Percentiles rank a stretch among this genome's conserved stretches.
These are phyloP conservation scores for Viola pubescens DNA, from an alignment of 441 rosid genomes.

Conservation along the genomic window DNA sequence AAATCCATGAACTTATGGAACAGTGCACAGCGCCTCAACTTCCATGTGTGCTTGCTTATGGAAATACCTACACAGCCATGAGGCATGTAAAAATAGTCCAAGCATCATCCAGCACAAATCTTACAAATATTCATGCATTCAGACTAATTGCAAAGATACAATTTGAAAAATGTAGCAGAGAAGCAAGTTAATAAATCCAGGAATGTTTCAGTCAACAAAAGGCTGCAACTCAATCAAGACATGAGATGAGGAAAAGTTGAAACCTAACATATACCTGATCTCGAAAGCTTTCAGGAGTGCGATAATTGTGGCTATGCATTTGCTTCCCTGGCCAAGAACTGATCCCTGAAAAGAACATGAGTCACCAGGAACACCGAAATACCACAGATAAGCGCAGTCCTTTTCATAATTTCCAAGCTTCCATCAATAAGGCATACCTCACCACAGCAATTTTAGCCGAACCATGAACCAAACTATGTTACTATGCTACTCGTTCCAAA, in stretches of 20 bases:
- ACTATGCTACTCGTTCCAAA: background rate
- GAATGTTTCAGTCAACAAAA: no score
- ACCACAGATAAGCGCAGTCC: background rate
- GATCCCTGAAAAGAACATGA: conserved; percentile 38
- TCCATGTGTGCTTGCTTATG: background rate
- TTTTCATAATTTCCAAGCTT: background rate
- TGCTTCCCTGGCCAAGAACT: conserved; percentile 83
- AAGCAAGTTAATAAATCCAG: background rate
- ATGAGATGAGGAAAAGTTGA: conserved; percentile 5
- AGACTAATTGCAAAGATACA: background rate
- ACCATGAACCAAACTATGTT: background rate
- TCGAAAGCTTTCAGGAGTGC: conserved; percentile 53
- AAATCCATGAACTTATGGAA: no score
- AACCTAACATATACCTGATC: conserved; percentile 48
- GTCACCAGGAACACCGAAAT: background rate
- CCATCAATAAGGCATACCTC: background rate
- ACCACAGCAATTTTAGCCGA: no score
- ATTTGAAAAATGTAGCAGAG: background rate
- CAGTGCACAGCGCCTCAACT: no score
- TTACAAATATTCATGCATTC: background rate
- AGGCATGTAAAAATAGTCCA: no score
- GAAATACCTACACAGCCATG: background rate
- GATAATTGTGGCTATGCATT: conserved; percentile 85
- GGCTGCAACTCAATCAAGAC: no score
- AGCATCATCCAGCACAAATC: background rate